Percentiles rank a stretch among this genome's conserved stretches.
Evolutionary conservation across 2,329 filamentous ascomycete species (phyloP).

Genomic region (Dactylonectria estremocensis): DNA sequence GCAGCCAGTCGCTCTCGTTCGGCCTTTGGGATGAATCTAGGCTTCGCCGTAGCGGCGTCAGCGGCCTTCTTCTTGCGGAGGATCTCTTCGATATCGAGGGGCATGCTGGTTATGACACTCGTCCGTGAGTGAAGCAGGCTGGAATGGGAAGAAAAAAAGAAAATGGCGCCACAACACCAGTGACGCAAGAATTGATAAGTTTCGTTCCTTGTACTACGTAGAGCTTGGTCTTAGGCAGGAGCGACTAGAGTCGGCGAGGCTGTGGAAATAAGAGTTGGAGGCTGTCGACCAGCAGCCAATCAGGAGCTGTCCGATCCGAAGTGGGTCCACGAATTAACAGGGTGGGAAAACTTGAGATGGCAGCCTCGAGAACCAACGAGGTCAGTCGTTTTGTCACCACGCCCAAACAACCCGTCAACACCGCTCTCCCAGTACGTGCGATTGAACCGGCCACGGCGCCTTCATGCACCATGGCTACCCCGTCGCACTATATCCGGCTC

Average conservation of each 20-base stretch:
- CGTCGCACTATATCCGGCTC: conserved; percentile 66
- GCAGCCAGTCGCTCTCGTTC: conserved; percentile 85
- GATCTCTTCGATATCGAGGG: conserved; percentile 87
- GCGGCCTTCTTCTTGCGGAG: conserved; percentile 88
- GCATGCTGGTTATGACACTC: conserved; percentile 48
- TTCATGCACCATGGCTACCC: conserved; percentile 52
- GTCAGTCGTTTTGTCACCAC: conserved; percentile 9
- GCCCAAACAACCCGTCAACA: not conserved
- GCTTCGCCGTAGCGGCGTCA: conserved; percentile 87
- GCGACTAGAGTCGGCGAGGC: conserved; percentile 38
- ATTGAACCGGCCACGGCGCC: conserved; percentile 41
- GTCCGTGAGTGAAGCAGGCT: not conserved
- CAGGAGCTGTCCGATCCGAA: conserved; percentile 3
- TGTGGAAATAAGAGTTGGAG: conserved; percentile 33
- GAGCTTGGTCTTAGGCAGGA: conserved; percentile 18
- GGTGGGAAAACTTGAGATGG: conserved; percentile 39
- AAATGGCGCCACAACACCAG: not conserved
- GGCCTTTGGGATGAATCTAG: conserved; percentile 88
- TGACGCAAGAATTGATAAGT: conserved; percentile 18
- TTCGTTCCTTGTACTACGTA: conserved; percentile 20
- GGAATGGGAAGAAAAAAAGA: not conserved
- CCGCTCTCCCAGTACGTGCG: conserved; percentile 21
- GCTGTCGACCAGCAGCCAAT: conserved; percentile 25
- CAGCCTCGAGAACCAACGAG: conserved; percentile 41
- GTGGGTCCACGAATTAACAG: conserved; percentile 19